Percentiles rank a stretch among this genome's conserved stretches.
Conservation (phyloP, 805 yeast species). For the Wickerhamiella sorbophila region DNA sequence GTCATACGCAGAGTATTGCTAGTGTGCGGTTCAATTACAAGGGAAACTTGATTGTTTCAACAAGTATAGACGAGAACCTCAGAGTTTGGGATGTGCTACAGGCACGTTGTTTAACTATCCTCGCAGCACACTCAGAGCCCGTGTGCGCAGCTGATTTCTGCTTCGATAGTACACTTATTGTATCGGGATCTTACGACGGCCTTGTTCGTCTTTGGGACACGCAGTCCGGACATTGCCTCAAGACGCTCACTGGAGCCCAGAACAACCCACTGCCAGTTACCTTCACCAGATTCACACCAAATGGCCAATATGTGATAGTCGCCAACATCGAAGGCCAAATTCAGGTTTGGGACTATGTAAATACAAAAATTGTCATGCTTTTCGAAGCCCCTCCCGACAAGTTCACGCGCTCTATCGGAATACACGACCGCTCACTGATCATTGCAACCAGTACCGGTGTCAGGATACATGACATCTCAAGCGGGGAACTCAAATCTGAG, state of each 20-base stretch:
- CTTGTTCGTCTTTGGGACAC: constrained; percentile 77
- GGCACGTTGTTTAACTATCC: constrained; percentile 57
- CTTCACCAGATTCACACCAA: constrained; percentile 59
- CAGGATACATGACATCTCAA: background rate
- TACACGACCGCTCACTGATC: background rate
- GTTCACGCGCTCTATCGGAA: constrained; percentile 2
- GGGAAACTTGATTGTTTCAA: constrained; percentile 68
- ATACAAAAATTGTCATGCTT: constrained; percentile 61
- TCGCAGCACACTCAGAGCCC: constrained; percentile 90
- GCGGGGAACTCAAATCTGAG: background rate
- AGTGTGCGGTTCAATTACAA: constrained; percentile 53
- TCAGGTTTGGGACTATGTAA: constrained; percentile 76
- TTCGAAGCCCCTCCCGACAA: constrained; percentile 2
- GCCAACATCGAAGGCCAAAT: constrained; percentile 68
- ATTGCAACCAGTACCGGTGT: background rate
- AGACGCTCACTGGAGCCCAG: constrained; percentile 62
- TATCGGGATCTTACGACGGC: constrained; percentile 85
- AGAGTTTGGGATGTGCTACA: constrained; percentile 74
- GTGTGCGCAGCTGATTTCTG: constrained; percentile 62
- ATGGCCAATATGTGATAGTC: constrained; percentile 64
- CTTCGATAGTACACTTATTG: constrained; percentile 67
- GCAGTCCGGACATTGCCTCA: constrained; percentile 78
- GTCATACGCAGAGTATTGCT: constrained; percentile 78
- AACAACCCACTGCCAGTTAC: constrained; percentile 48
- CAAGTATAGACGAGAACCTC: constrained; percentile 82